Evolutionary conservation across 345 rosid species (phyloP).

Genomic region (Camelina sativa): DNA sequence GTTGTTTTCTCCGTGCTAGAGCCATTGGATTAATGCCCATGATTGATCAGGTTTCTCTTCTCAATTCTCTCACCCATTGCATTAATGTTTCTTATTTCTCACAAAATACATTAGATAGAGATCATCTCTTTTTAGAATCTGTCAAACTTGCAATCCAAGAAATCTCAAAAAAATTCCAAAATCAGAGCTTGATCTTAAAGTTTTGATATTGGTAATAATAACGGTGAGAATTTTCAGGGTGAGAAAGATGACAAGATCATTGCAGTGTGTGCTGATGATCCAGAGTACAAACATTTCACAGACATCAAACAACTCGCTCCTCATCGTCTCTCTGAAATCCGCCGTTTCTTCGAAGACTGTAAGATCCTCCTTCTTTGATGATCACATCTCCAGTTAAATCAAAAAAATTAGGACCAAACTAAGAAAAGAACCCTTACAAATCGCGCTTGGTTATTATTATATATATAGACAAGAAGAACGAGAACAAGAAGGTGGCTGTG

Average conservation of each 20-base stretch:
- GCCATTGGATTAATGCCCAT: constrained; percentile 99
- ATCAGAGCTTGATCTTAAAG: background rate
- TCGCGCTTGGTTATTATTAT: background rate
- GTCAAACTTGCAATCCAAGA: background rate
- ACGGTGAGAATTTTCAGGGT: constrained; percentile 50
- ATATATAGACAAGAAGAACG: constrained; percentile 85
- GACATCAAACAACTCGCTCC: constrained; percentile 93
- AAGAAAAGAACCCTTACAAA: background rate
- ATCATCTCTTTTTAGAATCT: background rate
- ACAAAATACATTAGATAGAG: background rate
- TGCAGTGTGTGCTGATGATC: constrained; percentile 98
- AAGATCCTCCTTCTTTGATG: constrained; percentile 44
- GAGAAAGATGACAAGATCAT: constrained; percentile 98
- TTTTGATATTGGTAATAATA: too few species aligned
- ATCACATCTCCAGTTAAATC: background rate
- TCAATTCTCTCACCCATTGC: background rate
- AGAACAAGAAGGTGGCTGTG: constrained; percentile 96
- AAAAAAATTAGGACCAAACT: background rate
- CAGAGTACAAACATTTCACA: constrained; percentile 86
- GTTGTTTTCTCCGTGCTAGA: constrained; percentile 90
- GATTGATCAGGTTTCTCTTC: constrained; percentile 81
- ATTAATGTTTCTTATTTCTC: background rate
- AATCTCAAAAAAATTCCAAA: background rate
- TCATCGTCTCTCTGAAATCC: constrained; percentile 93
- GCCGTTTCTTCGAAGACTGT: constrained; percentile 98